phyloP scores from a whole-genome alignment of 1,284 basidiomycete species.

The Malassezia yamatoensis region DNA sequence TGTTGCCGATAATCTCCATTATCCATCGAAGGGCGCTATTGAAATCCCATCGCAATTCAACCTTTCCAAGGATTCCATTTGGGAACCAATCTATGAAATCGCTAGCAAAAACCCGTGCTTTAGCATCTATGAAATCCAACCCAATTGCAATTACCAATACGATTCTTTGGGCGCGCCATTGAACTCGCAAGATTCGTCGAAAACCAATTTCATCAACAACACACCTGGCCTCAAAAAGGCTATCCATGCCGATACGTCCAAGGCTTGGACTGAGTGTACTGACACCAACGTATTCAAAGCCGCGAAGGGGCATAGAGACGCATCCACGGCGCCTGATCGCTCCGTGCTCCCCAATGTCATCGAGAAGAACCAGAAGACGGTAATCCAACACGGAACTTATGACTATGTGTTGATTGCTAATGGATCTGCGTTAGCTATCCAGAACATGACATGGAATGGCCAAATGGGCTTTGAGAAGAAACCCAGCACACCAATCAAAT shows the following conservation, averaged over 20 bases:
- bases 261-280: constrained; percentile 26
- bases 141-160: neutral
- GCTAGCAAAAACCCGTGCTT: constrained; percentile 6
- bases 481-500: neutral
- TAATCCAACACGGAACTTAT: constrained; percentile 36
- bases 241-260: constrained; percentile 26
- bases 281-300: constrained; percentile 19
- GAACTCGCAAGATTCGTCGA: constrained; percentile 2
- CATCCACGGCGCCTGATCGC: neutral
- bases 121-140: constrained; percentile 8
- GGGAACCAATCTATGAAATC: neutral
- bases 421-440: constrained; percentile 31
- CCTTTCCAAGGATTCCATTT: neutral
- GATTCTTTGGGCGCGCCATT: constrained; percentile 24
- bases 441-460: constrained; percentile 44
- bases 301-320: constrained; percentile 7
- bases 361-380: constrained; percentile 26
- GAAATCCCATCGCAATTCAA: neutral
- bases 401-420: constrained; percentile 35
- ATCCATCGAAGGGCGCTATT: constrained; percentile 29
- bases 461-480: constrained; percentile 34
- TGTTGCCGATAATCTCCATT: constrained; percentile 31
- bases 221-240: constrained; percentile 32
- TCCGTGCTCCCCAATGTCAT: constrained; percentile 30
- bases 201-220: constrained; percentile 26